Conservation (phyloP, 2,329 filamentous ascomycete species). For the Meredithiella fracta region DNA sequence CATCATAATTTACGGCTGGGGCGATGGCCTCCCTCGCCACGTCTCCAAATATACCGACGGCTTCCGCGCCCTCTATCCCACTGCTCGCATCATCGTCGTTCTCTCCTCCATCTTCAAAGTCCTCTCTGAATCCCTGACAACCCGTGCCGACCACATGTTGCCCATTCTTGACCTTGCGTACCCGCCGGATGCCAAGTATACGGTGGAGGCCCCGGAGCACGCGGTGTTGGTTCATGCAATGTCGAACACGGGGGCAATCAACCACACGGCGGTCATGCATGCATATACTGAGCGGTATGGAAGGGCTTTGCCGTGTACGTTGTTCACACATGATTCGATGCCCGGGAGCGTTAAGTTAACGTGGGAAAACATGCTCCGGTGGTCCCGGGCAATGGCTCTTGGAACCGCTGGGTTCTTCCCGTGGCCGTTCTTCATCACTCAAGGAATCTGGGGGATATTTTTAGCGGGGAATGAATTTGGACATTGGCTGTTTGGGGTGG, state of each 20-base stretch:
- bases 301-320: conserved; percentile 28
- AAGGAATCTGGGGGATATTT: conserved; percentile 29
- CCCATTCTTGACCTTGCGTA: conserved; percentile 28
- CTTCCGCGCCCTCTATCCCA: conserved; percentile 34
- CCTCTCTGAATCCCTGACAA: conserved; percentile 27
- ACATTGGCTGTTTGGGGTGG: conserved; percentile 23
- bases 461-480: conserved; percentile 23
- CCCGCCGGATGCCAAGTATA: conserved; percentile 11
- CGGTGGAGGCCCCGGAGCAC: conserved; percentile 18
- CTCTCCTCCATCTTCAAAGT: conserved; percentile 30
- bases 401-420: conserved; percentile 31
- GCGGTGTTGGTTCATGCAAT: conserved; percentile 35
- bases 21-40: conserved; percentile 37
- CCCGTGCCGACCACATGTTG: conserved; percentile 29
- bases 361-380: conserved; percentile 28
- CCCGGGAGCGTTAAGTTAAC: conserved; percentile 31
- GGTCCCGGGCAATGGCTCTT: conserved; percentile 37
- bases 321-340: conserved; percentile 36
- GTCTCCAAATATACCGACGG: conserved; percentile 38
- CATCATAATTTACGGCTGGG: conserved; percentile 40
- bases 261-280: conserved; percentile 32
- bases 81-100: conserved; percentile 33
- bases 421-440: conserved; percentile 32
- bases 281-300: conserved; percentile 26
- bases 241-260: conserved; percentile 42